Evolutionary conservation across 805 yeast species (phyloP).

Genomic region (Saturnispora serradocipensis): DNA sequence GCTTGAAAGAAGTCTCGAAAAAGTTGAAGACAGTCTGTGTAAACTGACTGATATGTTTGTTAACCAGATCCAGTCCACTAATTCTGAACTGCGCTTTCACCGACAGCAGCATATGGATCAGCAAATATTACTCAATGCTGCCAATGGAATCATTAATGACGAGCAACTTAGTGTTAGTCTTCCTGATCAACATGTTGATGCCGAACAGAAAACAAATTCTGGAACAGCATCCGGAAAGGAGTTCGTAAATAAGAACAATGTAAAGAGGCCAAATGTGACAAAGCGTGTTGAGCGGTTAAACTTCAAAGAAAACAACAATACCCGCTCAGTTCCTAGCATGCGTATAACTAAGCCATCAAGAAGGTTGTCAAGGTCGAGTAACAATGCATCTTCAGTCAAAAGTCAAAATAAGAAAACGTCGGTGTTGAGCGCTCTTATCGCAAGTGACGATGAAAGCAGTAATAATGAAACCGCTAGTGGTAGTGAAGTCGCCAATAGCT

Average conservation of each 20-base stretch:
- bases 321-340: neutral
- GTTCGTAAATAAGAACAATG: neutral
- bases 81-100: neutral
- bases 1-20: slow-evolving; percentile 2
- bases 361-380: neutral
- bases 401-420: neutral
- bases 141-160: neutral
- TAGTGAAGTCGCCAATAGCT: neutral
- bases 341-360: neutral
- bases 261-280: neutral
- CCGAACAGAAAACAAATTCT: neutral
- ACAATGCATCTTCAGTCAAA: neutral
- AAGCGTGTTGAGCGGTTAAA: neutral
- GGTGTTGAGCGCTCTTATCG: neutral
- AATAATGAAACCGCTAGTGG: neutral
- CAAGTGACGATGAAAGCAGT: slow-evolving; percentile 1
- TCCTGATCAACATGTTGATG: neutral
- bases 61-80: neutral
- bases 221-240: neutral
- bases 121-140: neutral
- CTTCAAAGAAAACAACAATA: neutral
- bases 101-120: neutral
- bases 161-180: neutral
- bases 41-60: slow-evolving; percentile 1
- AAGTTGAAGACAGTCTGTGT: neutral